A percentile compares a stretch with the other conserved stretches of the same genome.
Conservation (phyloP, 2,329 filamentous ascomycete species). For the Cladosporium cucumerinum region DNA sequence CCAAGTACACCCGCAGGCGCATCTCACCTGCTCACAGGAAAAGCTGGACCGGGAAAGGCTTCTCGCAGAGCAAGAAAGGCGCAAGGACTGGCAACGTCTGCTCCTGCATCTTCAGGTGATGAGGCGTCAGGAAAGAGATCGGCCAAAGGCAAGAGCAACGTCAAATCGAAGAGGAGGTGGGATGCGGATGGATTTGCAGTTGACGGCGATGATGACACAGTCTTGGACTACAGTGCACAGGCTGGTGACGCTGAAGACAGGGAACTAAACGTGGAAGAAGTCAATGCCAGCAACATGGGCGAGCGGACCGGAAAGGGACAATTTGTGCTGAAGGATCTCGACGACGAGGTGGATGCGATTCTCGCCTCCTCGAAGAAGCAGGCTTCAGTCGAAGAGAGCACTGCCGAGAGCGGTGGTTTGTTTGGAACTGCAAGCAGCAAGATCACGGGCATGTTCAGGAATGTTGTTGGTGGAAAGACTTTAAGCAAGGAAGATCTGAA, state of each 20-base stretch:
- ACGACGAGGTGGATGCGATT: slow-evolving; percentile 89
- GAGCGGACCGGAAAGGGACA: slow-evolving; percentile 81
- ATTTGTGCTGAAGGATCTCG: slow-evolving; percentile 89
- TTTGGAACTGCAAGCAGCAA: slow-evolving; percentile 77
- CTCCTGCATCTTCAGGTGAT: slow-evolving; percentile 76
- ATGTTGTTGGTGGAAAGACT: slow-evolving; percentile 91
- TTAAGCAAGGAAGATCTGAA: slow-evolving; percentile 84
- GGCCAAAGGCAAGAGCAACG: slow-evolving; percentile 51
- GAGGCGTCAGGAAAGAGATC: slow-evolving; percentile 58
- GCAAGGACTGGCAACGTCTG: slow-evolving; percentile 50
- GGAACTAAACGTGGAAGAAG: slow-evolving; percentile 60
- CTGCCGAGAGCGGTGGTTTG: slow-evolving; percentile 61
- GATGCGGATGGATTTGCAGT: slow-evolving; percentile 83
- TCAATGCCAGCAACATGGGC: slow-evolving; percentile 80
- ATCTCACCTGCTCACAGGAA: slow-evolving; percentile 67
- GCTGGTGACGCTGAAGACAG: slow-evolving; percentile 52
- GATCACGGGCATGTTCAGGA: slow-evolving; percentile 85
- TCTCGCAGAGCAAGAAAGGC: slow-evolving; percentile 78
- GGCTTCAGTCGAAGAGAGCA: slow-evolving; percentile 49
- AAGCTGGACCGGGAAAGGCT: slow-evolving; percentile 71
- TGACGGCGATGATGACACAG: slow-evolving; percentile 72
- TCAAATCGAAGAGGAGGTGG: slow-evolving; percentile 89
- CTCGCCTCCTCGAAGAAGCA: slow-evolving; percentile 72
- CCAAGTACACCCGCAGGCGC: slow-evolving; percentile 65
- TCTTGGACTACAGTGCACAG: slow-evolving; percentile 83